Evolutionary conservation across 139 green algal species (phyloP), one percentile per base, ranked within the genome.

Genomic region (Chara braunii): DNA sequence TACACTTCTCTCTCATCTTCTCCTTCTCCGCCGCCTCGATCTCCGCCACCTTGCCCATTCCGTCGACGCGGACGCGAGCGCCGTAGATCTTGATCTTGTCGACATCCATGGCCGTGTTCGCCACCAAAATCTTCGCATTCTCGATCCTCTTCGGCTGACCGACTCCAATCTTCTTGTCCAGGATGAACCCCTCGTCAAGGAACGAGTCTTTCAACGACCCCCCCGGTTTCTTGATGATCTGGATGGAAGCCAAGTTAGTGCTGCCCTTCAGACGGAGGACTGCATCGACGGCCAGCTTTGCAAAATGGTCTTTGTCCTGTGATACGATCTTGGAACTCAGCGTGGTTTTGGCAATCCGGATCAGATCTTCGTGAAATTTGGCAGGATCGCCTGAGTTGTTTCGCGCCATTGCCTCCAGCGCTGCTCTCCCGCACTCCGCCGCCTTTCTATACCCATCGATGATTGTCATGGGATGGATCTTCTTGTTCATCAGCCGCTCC

Each of bases 11-110:
- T 6, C 60, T 53, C 94, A 99, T 99, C 85, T 99, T 99, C 3
- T 88, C 76, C 79, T 91, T 94, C 82, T 99, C 94, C 3, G 93
- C 94, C 36, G 80, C 81, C 78, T 99, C 94, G 35, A 99, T 96
- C 29, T 95, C 90, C 0, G 85, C 92, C 9, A 77, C 61, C 81
- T 95, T 95, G 26, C 79, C 42, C 85, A 97, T 94, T 71, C 58
- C 77, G 60, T 92, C 86, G 32, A 86, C 86, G 8, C 83, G 75
- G 44, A 92, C 85, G 43, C 86, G 68, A 0, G 86, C 85, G 32
- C 88, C 88, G 68, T 99, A 99, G 77, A 99, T 98, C 81, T 99
- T 99, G 81, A 99, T 89, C 80, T 99, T 99, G 78, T 99, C 93
- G 0, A 90, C 96, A 81, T 99, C 94, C 94, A 99, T 99, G 36